phyloP scores from a whole-genome alignment of 129 eudicot species.

The Tagetes patula region DNA sequence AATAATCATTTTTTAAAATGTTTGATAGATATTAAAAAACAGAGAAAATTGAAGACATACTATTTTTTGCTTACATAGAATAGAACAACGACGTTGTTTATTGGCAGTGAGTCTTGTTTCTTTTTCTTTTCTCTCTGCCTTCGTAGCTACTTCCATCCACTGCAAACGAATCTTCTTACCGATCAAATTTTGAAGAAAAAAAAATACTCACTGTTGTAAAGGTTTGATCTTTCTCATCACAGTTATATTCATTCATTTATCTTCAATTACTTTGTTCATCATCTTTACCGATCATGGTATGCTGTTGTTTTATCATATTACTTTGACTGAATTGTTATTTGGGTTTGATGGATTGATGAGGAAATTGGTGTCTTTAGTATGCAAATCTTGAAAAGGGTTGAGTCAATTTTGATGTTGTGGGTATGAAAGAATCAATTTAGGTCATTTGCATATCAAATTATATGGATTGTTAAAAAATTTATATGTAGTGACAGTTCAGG shows the following conservation, averaged over 20 bases:
- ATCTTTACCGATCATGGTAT: slow-evolving; percentile 24
- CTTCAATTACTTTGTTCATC: neutral
- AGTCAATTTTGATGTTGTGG: slow-evolving; percentile 22
- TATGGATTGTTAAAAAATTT: slow-evolving; percentile 6
- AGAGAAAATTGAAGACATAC: neutral
- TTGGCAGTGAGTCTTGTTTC: slow-evolving; percentile 19
- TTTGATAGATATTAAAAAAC: neutral
- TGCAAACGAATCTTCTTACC: slow-evolving; percentile 34
- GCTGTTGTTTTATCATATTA: slow-evolving; percentile 12
- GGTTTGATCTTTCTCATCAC: slow-evolving; percentile 35
- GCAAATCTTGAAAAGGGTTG: slow-evolving; percentile 28
- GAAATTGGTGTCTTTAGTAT: slow-evolving; percentile 20
- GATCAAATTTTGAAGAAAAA: neutral
- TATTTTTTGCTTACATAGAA: neutral
- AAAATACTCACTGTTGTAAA: slow-evolving; percentile 25
- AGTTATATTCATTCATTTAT: slow-evolving; percentile 16
- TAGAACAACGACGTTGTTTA: neutral
- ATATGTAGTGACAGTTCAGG: neutral
- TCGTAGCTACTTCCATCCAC: slow-evolving; percentile 36
- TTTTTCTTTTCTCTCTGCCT: slow-evolving; percentile 17
- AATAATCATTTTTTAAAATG: neutral
- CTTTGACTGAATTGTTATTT: slow-evolving; percentile 9
- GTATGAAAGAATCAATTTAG: slow-evolving; percentile 17
- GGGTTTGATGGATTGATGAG: slow-evolving; percentile 16
- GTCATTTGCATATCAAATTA: neutral